Percentiles rank a stretch among this genome's conserved stretches.
Conservation (phyloP, 345 rosid species). For the Brassica nigra region DNA sequence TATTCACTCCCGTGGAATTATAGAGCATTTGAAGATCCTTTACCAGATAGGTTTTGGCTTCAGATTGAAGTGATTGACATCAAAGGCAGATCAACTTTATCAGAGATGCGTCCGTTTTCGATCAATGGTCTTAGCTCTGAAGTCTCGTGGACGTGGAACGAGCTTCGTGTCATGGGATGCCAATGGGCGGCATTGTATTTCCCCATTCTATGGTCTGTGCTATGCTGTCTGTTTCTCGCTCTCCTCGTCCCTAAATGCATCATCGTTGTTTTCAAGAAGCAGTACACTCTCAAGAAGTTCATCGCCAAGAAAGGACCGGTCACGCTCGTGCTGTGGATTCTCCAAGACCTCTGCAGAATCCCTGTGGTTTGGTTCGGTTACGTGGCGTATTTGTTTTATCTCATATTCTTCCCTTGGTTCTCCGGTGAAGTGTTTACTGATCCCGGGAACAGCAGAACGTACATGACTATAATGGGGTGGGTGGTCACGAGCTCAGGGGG, state of each 20-base stretch:
- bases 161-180: conserved; percentile 82
- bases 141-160: conserved; percentile 92
- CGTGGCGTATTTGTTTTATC: conserved; percentile 63
- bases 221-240: conserved; percentile 47
- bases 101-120: conserved; percentile 80
- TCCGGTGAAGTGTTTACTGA: conserved; percentile 68
- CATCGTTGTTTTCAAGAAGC: conserved; percentile 53
- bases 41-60: conserved; percentile 87
- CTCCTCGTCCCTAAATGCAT: conserved; percentile 66
- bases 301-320: conserved; percentile 49
- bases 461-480: conserved; percentile 94
- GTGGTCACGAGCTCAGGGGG: conserved; percentile 45
- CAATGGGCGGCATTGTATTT: conserved; percentile 77
- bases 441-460: conserved; percentile 49
- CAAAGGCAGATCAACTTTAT: conserved; percentile 55
- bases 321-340: conserved; percentile 58
- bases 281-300: conserved; percentile 56
- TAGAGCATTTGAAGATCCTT: conserved; percentile 82
- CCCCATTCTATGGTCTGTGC: conserved; percentile 64
- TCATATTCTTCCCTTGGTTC: conserved; percentile 77
- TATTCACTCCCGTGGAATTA: conserved; percentile 87
- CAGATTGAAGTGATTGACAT: conserved; percentile 71
- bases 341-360: conserved; percentile 72
- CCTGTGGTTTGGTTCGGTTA: conserved; percentile 64
- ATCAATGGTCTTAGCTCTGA: conserved; percentile 60